These are phyloP conservation scores for Plasmopara viticola DNA, from an alignment of 352 stramenopile genomes.

Conservation along the genomic window DNA sequence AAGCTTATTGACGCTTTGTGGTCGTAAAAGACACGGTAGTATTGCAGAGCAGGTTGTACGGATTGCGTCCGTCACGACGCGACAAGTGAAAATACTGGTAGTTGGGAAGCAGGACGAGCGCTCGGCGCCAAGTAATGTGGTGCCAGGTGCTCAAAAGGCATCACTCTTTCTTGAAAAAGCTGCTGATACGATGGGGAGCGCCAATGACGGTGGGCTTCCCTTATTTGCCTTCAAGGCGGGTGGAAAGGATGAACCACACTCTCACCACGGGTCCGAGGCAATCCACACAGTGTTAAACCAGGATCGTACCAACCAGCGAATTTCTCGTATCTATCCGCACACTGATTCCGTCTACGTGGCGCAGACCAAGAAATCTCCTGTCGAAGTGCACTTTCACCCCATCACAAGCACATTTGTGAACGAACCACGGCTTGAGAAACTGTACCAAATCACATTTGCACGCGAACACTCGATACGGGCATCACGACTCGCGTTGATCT, in stretches of 20 bases:
- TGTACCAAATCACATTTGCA: constrained; percentile 80
- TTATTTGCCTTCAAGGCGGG: constrained; percentile 13
- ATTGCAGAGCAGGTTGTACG: constrained; percentile 19
- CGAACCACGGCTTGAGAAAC: constrained; percentile 61
- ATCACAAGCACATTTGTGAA: constrained; percentile 69
- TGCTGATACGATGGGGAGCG: constrained; percentile 12
- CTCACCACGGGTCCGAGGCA: constrained; percentile 20
- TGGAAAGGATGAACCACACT: constrained; percentile 2
- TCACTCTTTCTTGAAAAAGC: constrained; percentile 24
- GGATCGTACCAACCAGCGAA: constrained; percentile 55
- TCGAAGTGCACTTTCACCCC: constrained; percentile 74
- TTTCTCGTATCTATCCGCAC: constrained; percentile 69
- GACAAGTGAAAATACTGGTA: constrained; percentile 1
- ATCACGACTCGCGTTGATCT: constrained; percentile 51
- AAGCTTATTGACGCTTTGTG: constrained; percentile 18
- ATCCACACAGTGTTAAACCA: constrained; percentile 38
- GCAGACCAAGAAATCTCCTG: constrained; percentile 67
- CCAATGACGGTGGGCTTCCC: constrained; percentile 1
- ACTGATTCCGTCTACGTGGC: constrained; percentile 63
- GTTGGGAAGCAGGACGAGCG: constrained; percentile 31
- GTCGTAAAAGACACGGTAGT: constrained; percentile 24
- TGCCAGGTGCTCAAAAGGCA: constrained; percentile 20
- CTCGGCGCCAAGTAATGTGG: constrained; percentile 25
- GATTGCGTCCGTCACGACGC: constrained; percentile 18
- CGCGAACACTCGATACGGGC: constrained; percentile 66